These are phyloP conservation scores for Wickerhamiella allomyrinae DNA, from an alignment of 805 yeast species.

Conservation along the genomic window DNA sequence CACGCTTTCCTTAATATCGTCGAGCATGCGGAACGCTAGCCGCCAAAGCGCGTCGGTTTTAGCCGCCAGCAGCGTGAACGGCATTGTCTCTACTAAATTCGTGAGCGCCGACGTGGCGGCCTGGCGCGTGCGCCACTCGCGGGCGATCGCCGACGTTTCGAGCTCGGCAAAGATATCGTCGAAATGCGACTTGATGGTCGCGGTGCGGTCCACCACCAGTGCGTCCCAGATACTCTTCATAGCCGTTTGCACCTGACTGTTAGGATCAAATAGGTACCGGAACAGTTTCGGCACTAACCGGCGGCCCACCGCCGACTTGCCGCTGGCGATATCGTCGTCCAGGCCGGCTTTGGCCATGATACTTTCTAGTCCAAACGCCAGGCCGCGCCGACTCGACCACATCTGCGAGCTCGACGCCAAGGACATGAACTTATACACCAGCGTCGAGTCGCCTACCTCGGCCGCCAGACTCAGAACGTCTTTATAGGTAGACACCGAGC, in stretches of 20 bases:
- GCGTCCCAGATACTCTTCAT: conserved; percentile 85
- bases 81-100: conserved; percentile 42
- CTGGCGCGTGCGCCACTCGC: conserved; percentile 89
- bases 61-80: conserved; percentile 5
- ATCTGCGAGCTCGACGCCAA: conserved; percentile 72
- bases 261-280: conserved; percentile 79
- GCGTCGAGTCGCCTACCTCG: conserved; percentile 89
- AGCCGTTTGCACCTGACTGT: conserved; percentile 52
- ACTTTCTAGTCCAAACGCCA: conserved; percentile 84
- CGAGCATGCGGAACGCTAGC: conserved; percentile 78
- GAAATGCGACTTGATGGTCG: conserved; percentile 41
- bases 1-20: conserved; percentile 89
- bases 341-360: conserved; percentile 67
- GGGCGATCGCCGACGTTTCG: conserved; percentile 51
- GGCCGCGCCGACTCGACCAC: conserved; percentile 88
- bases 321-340: conserved; percentile 38
- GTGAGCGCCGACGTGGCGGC: conserved; percentile 64
- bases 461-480: conserved; percentile 80
- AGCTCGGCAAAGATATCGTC: conserved; percentile 50
- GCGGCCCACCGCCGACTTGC: conserved; percentile 40
- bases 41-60: conserved; percentile 42
- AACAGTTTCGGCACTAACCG: conserved; percentile 68
- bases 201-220: conserved; percentile 42
- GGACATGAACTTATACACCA: conserved; percentile 89
- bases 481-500: conserved; percentile 79